Evolutionary conservation across 306 rosid genomes (phyloP).

Genomic region (Cucurbita maxima): DNA sequence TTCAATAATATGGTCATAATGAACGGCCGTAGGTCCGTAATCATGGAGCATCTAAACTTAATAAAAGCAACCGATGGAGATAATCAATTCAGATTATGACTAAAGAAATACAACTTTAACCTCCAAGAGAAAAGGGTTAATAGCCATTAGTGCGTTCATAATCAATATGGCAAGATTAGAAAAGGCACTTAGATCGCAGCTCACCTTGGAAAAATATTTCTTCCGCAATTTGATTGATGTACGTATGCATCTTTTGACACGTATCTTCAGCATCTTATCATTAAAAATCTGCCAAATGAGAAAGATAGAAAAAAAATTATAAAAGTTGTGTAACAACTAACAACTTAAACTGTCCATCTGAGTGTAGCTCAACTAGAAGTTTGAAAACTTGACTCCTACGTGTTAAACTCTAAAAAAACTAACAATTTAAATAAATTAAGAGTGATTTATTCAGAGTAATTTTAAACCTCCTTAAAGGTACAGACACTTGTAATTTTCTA

Average conservation of each 20-base stretch:
- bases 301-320: background rate
- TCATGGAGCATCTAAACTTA: background rate
- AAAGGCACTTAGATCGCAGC: constrained; percentile 10
- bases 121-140: constrained; percentile 1
- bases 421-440: background rate
- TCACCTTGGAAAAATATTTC: constrained; percentile 75
- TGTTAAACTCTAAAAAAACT: background rate
- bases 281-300: constrained; percentile 50
- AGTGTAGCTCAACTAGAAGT: no score
- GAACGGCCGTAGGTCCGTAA: background rate
- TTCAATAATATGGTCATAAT: background rate
- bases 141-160: background rate
- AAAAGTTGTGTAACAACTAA: background rate
- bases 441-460: background rate
- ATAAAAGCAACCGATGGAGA: background rate
- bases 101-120: background rate
- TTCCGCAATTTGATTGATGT: constrained; percentile 70
- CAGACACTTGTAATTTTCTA: background rate
- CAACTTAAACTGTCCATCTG: background rate
- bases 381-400: no score
- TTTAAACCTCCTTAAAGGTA: background rate
- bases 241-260: constrained; percentile 60
- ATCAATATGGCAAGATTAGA: constrained; percentile 3
- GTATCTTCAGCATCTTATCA: constrained; percentile 67
- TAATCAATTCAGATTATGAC: background rate